Evolutionary conservation across 306 rosid genomes (phyloP), one percentile per base, ranked within the genome.

Genomic region (Castanea mollissima): DNA sequence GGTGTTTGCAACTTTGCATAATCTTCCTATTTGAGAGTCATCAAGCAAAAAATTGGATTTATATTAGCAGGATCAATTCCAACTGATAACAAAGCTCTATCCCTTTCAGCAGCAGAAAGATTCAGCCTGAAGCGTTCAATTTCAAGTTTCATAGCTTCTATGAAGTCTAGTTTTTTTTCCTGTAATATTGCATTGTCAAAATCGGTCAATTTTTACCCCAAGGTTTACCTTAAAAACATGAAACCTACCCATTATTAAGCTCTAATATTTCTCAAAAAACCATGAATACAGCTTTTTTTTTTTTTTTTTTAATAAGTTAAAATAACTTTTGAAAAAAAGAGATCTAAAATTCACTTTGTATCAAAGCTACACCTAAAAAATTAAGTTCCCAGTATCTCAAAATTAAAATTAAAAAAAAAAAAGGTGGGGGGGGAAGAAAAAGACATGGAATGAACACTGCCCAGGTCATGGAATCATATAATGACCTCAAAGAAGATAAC

Each of bases 41-140:
- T 91, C 98, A 0, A 90, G 89, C 83, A 93, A 64, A 73, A 88
- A 74, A 81, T 91, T 46, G 99, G 99, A 84, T 96, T 96, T 78
- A 96, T 80, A 60, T 85, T 86, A 19, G 97, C 96, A 74, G 98
- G 93, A 89, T 91, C 99, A 85, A 76, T 87, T 72, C 98, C 99
- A 78, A 90, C 82, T 35, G 97, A 88, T 80, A 93, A 80, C 75
- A 96, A 82, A 76, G 94, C 83, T 85, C 92, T 90, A 86, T 96
- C 97, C 92, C 99, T 90, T 87, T 91, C 98, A 79, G 99, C 96
- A 83, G 99, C 98, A 84, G 99, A 96, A 80, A 96, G 92, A 78
- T 91, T 91, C 81, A 89, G 83, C 79, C 72, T 82, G 75, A 96
- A 92, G 75, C 99, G 97, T 87, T 93, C 97, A 84, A 96, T 90